These are phyloP conservation scores for Cavenderia fasciculata DNA, from an alignment of 78 protist genomes.

Conservation along the genomic window DNA sequence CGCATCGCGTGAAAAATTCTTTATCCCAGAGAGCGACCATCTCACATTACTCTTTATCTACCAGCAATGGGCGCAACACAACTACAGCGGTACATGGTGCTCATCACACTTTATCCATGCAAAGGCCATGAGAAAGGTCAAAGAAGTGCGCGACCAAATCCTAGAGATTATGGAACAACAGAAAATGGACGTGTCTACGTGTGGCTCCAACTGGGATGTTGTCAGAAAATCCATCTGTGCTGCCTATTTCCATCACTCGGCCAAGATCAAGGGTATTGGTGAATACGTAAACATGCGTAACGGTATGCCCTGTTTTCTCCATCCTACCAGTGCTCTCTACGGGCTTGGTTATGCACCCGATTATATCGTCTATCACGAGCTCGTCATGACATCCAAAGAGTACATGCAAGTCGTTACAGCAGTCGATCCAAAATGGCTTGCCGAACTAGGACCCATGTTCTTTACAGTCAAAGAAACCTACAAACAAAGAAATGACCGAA, in stretches of 20 bases:
- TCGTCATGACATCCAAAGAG: slow-evolving; percentile 97
- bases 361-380: slow-evolving; percentile 99
- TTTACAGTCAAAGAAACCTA: slow-evolving; percentile 76
- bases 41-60: slow-evolving; percentile 95
- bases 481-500: neutral
- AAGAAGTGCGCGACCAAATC: slow-evolving; percentile 92
- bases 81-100: slow-evolving; percentile 92
- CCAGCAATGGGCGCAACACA: slow-evolving; percentile 90
- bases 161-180: slow-evolving; percentile 89
- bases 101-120: slow-evolving; percentile 92
- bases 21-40: slow-evolving; percentile 97
- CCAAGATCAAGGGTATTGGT: slow-evolving; percentile 91
- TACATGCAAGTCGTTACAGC: slow-evolving; percentile 98
- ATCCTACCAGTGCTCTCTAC: slow-evolving; percentile 96
- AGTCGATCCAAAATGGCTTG: slow-evolving; percentile 99
- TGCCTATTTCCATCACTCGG: slow-evolving; percentile 95
- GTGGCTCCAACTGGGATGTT: slow-evolving; percentile 93
- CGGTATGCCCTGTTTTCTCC: slow-evolving; percentile 97
- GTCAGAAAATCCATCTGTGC: slow-evolving; percentile 91
- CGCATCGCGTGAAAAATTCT: slow-evolving; percentile 92
- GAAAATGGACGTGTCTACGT: slow-evolving; percentile 57
- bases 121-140: slow-evolving; percentile 91
- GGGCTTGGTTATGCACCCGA: slow-evolving; percentile 96
- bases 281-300: slow-evolving; percentile 97
- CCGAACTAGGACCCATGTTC: slow-evolving; percentile 94